Conservation (phyloP, 495 filamentous ascomycete genomes). For the Podospora pseudocomata region DNA sequence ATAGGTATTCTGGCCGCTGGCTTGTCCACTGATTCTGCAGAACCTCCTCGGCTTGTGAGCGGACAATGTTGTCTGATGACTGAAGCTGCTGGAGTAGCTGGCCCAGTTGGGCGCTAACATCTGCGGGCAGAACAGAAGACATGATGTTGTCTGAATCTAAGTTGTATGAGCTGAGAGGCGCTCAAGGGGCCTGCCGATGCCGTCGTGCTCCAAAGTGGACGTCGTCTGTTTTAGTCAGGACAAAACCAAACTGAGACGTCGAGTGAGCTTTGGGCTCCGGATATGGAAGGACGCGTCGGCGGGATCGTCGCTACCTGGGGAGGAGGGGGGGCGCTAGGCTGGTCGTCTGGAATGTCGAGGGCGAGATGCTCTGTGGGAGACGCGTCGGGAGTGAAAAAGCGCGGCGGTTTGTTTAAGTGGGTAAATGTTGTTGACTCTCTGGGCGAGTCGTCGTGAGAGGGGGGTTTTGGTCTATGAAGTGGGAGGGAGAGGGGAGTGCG, state of each 20-base stretch:
- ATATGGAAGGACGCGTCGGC: slow-evolving; percentile 1
- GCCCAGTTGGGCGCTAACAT: slow-evolving; percentile 74
- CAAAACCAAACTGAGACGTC: background rate
- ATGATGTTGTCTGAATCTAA: background rate
- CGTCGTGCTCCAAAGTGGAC: background rate
- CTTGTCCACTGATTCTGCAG: slow-evolving; percentile 85
- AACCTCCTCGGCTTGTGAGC: slow-evolving; percentile 82
- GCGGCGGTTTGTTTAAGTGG: background rate
- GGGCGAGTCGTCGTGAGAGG: slow-evolving; percentile 10
- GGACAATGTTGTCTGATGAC: slow-evolving; percentile 82
- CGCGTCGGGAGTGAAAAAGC: slow-evolving; percentile 11
- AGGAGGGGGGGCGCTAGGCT: background rate
- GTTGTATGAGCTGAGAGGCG: background rate
- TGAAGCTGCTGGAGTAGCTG: slow-evolving; percentile 82
- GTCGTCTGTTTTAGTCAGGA: background rate
- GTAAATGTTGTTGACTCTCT: background rate
- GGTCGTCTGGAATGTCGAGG: background rate
- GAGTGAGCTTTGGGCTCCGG: slow-evolving; percentile 3
- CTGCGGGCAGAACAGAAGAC: slow-evolving; percentile 73
- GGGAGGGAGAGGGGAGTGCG: slow-evolving; percentile 19
- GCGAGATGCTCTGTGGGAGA: background rate
- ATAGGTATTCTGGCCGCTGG: slow-evolving; percentile 72
- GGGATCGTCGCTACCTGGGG: background rate
- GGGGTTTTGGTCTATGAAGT: slow-evolving; percentile 16
- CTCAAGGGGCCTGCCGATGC: background rate